These are phyloP conservation scores for Fusarium subglutinans DNA, from an alignment of 2,329 filamentous ascomycete genomes.

Conservation along the genomic window DNA sequence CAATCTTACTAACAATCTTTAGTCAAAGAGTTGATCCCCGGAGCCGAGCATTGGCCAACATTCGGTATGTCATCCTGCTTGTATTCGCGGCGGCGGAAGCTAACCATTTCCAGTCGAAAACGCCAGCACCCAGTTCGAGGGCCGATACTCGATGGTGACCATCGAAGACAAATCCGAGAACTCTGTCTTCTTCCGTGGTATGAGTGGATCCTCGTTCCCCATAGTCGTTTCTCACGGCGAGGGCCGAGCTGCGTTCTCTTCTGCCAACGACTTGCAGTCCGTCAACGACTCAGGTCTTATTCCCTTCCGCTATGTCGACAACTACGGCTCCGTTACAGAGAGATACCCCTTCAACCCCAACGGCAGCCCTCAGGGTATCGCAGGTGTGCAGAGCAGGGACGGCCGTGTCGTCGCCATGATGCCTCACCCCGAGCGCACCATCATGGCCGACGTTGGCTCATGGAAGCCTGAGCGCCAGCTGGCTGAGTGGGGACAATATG, in stretches of 20 bases:
- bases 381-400: slow-evolving; percentile 79
- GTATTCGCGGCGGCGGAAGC: background rate
- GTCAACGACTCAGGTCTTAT: slow-evolving; percentile 75
- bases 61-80: slow-evolving; percentile 58
- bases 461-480: slow-evolving; percentile 70
- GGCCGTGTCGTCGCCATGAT: slow-evolving; percentile 88
- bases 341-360: slow-evolving; percentile 89
- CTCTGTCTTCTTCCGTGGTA: slow-evolving; percentile 42
- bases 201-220: slow-evolving; percentile 41
- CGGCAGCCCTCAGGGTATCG: slow-evolving; percentile 82
- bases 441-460: slow-evolving; percentile 80
- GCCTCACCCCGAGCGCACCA: slow-evolving; percentile 93
- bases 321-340: slow-evolving; percentile 76
- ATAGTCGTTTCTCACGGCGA: slow-evolving; percentile 55
- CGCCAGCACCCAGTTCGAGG: slow-evolving; percentile 53
- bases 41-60: slow-evolving; percentile 57
- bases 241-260: slow-evolving; percentile 78
- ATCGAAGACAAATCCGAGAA: slow-evolving; percentile 38
- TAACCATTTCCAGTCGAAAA: slow-evolving; percentile 68
- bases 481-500: slow-evolving; percentile 80
- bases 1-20: background rate
- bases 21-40: slow-evolving; percentile 43
- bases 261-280: slow-evolving; percentile 59
- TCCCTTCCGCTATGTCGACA: slow-evolving; percentile 86
- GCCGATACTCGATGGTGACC: slow-evolving; percentile 42